phyloP scores from a whole-genome alignment of 2,329 filamentous ascomycete species.

The Fusarium austroafricanum region DNA sequence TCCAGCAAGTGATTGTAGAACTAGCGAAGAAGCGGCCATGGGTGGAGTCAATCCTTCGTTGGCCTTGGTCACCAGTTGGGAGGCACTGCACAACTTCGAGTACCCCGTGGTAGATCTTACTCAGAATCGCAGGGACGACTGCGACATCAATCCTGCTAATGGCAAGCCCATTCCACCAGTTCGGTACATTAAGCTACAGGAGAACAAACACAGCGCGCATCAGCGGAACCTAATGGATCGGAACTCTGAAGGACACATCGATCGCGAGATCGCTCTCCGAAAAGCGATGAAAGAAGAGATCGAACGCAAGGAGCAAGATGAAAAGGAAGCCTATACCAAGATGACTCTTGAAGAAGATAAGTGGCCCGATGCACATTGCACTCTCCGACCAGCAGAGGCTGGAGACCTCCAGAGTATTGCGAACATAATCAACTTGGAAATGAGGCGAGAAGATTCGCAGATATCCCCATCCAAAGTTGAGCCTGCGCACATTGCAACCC shows the following conservation, averaged over 20 bases:
- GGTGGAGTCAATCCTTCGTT: too few relatives aligned
- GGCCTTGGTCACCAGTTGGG: conserved; percentile 11
- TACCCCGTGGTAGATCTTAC: conserved; percentile 3
- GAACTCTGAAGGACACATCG: conserved; percentile 45
- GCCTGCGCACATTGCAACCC: conserved; percentile 49
- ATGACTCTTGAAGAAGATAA: conserved; percentile 18
- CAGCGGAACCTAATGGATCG: conserved; percentile 47
- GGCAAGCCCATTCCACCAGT: conserved; percentile 52
- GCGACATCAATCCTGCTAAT: conserved; percentile 54
- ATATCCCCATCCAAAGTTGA: conserved; percentile 45
- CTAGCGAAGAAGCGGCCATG: too few relatives aligned
- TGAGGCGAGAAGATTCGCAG: conserved; percentile 39
- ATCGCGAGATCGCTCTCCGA: conserved; percentile 41
- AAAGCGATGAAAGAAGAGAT: conserved; percentile 9
- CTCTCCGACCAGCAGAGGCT: conserved; percentile 56
- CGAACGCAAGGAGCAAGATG: not conserved
- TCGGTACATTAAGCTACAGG: conserved; percentile 48
- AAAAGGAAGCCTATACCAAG: not conserved
- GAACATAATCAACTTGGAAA: conserved; percentile 60
- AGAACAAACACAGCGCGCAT: conserved; percentile 22
- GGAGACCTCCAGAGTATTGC: conserved; percentile 56
- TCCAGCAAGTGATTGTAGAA: not conserved
- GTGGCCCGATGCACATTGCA: conserved; percentile 50
- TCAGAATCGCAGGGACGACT: conserved; percentile 1
- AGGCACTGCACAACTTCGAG: not conserved